Conservation (phyloP, 2,329 filamentous ascomycete genomes). For the Trichoderma sp. region DNA sequence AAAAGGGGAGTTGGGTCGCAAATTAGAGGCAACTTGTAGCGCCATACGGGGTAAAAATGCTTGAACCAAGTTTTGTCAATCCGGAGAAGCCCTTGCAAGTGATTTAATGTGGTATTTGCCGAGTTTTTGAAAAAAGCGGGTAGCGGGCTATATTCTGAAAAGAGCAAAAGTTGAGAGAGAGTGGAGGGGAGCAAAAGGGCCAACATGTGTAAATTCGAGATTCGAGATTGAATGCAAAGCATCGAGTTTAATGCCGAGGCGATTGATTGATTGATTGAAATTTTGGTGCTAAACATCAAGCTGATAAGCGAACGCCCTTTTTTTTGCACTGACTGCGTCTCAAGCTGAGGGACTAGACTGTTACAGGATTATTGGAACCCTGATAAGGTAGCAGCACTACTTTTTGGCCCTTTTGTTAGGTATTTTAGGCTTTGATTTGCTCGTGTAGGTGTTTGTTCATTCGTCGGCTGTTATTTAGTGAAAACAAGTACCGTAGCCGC, state of each 20-base stretch:
- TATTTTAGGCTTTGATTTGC: background rate
- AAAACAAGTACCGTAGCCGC: background rate
- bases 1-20: background rate
- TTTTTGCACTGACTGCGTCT: background rate
- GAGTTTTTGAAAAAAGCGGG: background rate
- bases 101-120: background rate
- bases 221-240: background rate
- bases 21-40: background rate
- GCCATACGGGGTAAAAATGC: background rate
- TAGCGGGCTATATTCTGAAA: background rate
- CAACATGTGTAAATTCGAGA: background rate
- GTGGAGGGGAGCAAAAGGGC: background rate
- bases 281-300: background rate
- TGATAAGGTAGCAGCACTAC: background rate
- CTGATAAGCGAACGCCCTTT: background rate
- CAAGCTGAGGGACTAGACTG: background rate
- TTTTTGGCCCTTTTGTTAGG: background rate
- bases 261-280: background rate
- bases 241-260: background rate
- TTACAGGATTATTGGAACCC: background rate
- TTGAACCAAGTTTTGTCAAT: background rate
- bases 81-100: background rate
- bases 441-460: background rate
- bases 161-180: background rate
- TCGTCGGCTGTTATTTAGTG: background rate